Evolutionary conservation across 352 stramenopile species (phyloP).

Genomic region (Globisporangium cederbergense): DNA sequence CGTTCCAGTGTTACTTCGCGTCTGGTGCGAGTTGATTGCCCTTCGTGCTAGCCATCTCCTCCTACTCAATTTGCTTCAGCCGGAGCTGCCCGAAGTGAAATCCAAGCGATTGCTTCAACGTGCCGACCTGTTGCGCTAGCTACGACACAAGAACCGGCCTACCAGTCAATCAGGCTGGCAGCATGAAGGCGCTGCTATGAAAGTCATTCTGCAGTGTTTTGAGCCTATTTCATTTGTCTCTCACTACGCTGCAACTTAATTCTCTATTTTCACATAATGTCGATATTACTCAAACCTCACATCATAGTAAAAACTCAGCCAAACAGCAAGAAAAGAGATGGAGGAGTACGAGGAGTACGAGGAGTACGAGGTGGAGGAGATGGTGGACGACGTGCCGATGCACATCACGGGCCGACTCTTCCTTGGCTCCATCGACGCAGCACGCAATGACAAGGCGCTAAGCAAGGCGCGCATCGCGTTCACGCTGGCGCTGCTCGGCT

Average conservation of each 20-base stretch:
- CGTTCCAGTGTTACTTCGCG: too few relatives aligned
- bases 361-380: constrained; percentile 50
- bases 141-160: not conserved
- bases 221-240: too few relatives aligned
- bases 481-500: constrained; percentile 39
- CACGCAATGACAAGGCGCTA: constrained; percentile 40
- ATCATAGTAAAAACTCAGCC: too few relatives aligned
- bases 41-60: too few relatives aligned
- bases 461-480: constrained; percentile 32
- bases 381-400: constrained; percentile 61
- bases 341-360: constrained; percentile 22
- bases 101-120: not conserved
- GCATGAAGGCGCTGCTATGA: too few relatives aligned
- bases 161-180: too few relatives aligned
- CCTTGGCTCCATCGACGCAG: constrained; percentile 68
- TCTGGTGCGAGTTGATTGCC: too few relatives aligned
- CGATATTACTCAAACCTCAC: too few relatives aligned
- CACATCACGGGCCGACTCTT: constrained; percentile 39
- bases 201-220: too few relatives aligned
- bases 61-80: too few relatives aligned
- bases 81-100: not conserved
- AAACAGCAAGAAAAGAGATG: not conserved
- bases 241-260: too few relatives aligned
- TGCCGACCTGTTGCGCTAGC: not conserved
- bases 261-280: too few relatives aligned